Conservation (phyloP, 192 early-diverging fungal genomes). For the Dissophora globulifera region DNA sequence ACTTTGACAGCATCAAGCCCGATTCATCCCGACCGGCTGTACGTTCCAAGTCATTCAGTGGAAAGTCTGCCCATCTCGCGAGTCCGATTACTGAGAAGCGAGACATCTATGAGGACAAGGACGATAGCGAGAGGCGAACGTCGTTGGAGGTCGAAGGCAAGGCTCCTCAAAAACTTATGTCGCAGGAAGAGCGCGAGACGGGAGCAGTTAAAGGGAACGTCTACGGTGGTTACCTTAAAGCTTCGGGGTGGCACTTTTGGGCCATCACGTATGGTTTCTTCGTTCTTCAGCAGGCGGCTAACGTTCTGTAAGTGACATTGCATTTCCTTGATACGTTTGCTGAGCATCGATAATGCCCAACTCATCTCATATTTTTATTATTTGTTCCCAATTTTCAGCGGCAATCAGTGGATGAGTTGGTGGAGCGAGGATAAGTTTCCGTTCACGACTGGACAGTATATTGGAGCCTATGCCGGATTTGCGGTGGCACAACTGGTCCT, state of each 20-base stretch:
- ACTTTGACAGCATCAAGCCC: slow-evolving; percentile 25
- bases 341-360: too few relatives aligned
- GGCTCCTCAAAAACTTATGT: slow-evolving; percentile 31
- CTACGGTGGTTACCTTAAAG: slow-evolving; percentile 33
- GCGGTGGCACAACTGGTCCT: slow-evolving; percentile 25
- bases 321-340: too few relatives aligned
- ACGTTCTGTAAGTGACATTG: slow-evolving; percentile 53
- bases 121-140: not conserved
- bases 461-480: slow-evolving; percentile 36
- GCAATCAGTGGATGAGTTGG: slow-evolving; percentile 53
- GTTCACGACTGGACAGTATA: slow-evolving; percentile 14
- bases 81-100: not conserved
- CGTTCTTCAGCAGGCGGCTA: slow-evolving; percentile 34
- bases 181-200: slow-evolving; percentile 41
- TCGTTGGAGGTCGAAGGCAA: slow-evolving; percentile 8
- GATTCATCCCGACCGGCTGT: not conserved
- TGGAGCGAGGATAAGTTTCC: slow-evolving; percentile 45
- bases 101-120: slow-evolving; percentile 1
- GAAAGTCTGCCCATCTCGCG: not conserved
- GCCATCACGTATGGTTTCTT: slow-evolving; percentile 10
- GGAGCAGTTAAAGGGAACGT: slow-evolving; percentile 44
- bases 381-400: slow-evolving; percentile 11
- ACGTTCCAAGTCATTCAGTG: not conserved
- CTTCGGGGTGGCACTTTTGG: slow-evolving; percentile 33
- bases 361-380: not conserved